phyloP scores from a whole-genome alignment of 2,329 filamentous ascomycete species.

The Colletotrichum sp. region DNA sequence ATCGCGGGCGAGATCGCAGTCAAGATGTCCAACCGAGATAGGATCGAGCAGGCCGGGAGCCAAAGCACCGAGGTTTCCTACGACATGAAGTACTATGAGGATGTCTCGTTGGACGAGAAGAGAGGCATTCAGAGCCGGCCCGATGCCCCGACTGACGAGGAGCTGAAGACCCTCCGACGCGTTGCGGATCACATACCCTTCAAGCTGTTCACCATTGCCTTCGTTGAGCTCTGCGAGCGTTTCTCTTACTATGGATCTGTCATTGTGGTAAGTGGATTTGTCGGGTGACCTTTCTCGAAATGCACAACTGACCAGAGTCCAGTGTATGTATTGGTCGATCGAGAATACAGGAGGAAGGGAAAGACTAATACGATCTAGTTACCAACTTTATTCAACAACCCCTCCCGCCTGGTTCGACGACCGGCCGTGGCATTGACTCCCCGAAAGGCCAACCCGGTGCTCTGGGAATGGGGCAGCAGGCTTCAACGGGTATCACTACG shows the following conservation, averaged over 20 bases:
- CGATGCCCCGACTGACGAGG: conserved; percentile 52
- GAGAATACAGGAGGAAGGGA: neutral
- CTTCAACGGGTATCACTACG: conserved; percentile 47
- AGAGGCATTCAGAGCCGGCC: conserved; percentile 19
- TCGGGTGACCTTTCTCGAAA: accelerated
- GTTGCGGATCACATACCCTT: conserved; percentile 63
- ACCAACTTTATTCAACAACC: conserved; percentile 69
- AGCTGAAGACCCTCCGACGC: conserved; percentile 56
- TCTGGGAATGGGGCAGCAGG: conserved; percentile 61
- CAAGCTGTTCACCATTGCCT: conserved; percentile 66
- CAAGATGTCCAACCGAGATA: conserved; percentile 35
- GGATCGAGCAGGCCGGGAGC: conserved; percentile 38
- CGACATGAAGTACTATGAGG: conserved; percentile 13
- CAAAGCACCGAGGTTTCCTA: conserved; percentile 18
- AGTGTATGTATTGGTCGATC: neutral
- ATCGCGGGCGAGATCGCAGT: neutral
- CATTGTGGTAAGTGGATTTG: conserved; percentile 61
- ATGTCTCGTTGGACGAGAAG: conserved; percentile 33
- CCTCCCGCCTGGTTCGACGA: conserved; percentile 58
- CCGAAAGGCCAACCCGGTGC: conserved; percentile 51
- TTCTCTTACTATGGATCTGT: conserved; percentile 76
- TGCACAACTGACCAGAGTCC: neutral
- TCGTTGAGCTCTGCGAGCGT: conserved; percentile 74
- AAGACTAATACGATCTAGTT: conserved; percentile 28
- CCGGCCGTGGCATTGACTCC: conserved; percentile 48